Conservation (phyloP, 1,284 basidiomycete species). For the Ustilago shanxiensis region DNA sequence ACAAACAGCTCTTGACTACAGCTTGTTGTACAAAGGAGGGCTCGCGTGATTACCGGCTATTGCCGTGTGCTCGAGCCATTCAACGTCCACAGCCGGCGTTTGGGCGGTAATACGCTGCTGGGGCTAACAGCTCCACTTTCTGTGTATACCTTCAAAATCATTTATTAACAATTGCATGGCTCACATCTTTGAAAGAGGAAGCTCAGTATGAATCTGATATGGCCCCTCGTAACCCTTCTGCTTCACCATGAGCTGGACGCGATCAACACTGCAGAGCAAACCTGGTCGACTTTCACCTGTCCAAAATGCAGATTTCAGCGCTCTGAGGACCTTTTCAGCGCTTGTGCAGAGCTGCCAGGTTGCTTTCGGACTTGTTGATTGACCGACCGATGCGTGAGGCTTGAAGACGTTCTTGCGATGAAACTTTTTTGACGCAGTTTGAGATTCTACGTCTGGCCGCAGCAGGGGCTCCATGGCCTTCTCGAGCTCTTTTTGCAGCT, state of each 20-base stretch:
- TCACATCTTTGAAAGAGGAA: constrained; percentile 1
- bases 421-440: neutral
- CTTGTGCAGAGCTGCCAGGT: constrained; percentile 20
- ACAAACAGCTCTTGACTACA: neutral
- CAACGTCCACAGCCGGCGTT: neutral
- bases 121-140: neutral
- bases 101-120: neutral
- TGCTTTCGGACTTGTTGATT: neutral
- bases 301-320: neutral
- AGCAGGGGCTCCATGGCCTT: constrained; percentile 4
- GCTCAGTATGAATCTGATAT: constrained; percentile 13
- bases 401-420: constrained; percentile 8
- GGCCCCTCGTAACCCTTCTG: constrained; percentile 13
- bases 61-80: constrained; percentile 5
- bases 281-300: neutral
- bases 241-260: constrained; percentile 29
- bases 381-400: constrained; percentile 36
- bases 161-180: too few relatives aligned
- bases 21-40: neutral
- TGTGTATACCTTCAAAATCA: neutral
- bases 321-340: constrained; percentile 4
- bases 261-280: constrained; percentile 18
- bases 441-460: neutral
- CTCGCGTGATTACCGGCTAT: constrained; percentile 6
- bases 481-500: constrained; percentile 8